Percentiles rank a stretch among this genome's conserved stretches.
Conservation (phyloP, 768 basidiomycete species). For the Gymnopilus junonius region DNA sequence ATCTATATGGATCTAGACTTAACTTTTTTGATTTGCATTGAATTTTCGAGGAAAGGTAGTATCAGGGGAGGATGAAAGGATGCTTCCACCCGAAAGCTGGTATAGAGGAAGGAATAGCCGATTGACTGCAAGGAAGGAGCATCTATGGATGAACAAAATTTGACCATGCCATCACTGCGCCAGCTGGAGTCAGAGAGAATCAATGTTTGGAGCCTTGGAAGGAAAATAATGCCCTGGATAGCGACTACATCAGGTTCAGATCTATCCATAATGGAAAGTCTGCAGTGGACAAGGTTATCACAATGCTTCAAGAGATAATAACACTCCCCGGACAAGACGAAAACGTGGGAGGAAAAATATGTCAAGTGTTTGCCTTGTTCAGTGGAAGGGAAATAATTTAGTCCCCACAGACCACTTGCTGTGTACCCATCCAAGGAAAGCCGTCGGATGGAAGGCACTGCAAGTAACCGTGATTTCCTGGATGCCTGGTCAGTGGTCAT, state of each 20-base stretch:
- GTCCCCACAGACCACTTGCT: not conserved
- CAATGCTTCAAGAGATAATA: not conserved
- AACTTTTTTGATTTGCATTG: not conserved
- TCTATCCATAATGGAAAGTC: not conserved
- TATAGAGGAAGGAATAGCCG: not conserved
- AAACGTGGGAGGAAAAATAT: not conserved
- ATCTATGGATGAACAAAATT: not conserved
- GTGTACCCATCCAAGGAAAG: not conserved
- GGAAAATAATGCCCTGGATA: not conserved
- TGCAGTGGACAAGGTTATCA: not conserved
- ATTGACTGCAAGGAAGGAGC: not conserved
- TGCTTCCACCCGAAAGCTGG: not conserved
- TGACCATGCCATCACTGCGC: not conserved
- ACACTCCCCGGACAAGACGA: not conserved
- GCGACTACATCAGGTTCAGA: not conserved
- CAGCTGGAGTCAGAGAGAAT: not conserved
- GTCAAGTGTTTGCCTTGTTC: not conserved
- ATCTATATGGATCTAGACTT: not conserved
- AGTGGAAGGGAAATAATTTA: not conserved
- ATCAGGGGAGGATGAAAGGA: not conserved
- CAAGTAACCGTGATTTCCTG: not conserved
- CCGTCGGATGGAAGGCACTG: not conserved
- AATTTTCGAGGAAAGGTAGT: not conserved
- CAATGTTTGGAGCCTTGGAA: not conserved
- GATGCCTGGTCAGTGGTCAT: not conserved